Base-by-base conservation (phyloP, 805 yeast species). In the Schizosaccharomyces lindneri region DNA sequence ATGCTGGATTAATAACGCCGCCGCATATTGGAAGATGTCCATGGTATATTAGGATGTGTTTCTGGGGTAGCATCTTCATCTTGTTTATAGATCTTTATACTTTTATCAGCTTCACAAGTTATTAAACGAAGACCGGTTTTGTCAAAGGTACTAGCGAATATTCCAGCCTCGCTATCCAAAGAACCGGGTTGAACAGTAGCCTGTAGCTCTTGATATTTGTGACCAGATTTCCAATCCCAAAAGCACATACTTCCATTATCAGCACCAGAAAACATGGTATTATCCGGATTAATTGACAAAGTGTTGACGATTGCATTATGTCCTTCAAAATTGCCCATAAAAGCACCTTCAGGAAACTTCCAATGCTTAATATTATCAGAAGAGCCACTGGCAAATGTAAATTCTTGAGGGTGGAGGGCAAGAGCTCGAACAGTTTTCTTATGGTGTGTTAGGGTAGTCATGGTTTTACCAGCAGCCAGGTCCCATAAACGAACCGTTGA, bases 401-500 rank as follows among this genome's bases (percentile, higher is more conserved):
- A 75, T 66, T 84, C 93, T 0, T 73, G 70, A 0, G 89, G 87
- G 67, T 84, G 87, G 32, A 82, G 65, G 0, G 80, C 76, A 66
- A 93, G 72, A 63, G 84, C 82, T 66, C 97, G 77, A 0, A 93
- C 84, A 31, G 89, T 78, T 68, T 86, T 85, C 55, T 82, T 76
- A 71, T 90, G 98, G 64, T 87, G 94, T 0, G 97, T 88, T 36
- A 94, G 70, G 0, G 86, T 81, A 15, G 84, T 74, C 64, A 74
- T 75, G 1, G 89, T 78, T 65, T 80, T 81, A 5, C 90, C 95
- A 24, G 88, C 87, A 3, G 84, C 79, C 36, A 87, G 69, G 70
- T 93, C 97, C 95, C 96, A 93, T n/a, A 89, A 73, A 63, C 88
- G 74, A 3, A 93, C 79, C 0, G 96, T 87, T 0, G 84, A 76